Base-by-base conservation (phyloP, 352 stramenopile species). In the Phytopythium kandeliae region DNA sequence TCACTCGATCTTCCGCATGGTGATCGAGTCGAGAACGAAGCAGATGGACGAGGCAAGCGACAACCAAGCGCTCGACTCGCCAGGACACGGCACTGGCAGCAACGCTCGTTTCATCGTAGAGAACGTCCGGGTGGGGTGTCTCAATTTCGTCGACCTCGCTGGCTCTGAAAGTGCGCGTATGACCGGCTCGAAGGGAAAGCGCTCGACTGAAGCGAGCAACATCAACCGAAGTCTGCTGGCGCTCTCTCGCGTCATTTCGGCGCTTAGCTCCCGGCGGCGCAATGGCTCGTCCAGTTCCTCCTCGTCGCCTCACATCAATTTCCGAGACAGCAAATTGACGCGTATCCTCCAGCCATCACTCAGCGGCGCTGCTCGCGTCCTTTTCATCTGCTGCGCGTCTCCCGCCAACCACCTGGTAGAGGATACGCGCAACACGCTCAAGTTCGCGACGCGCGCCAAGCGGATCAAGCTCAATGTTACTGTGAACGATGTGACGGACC, bases 141-240 rank as follows among this genome's bases (percentile, higher is more conserved):
- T 98, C 31, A 96, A 97, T 54, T 83, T 97, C 21, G 89, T 98
- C 11, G 91, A 98, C 57, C 74, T 98, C 28, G 92, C 92, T 0
- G 91, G 91, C 11, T 97, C 88, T 6, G 92, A 98, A 65, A 96
- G 96, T 43, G 97, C 89, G 71, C 88, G 95, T 53, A 79, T 80
- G 30, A 82, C 78, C 2, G 65, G 68, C 17, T 69, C 80, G n/a
- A 69, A 71, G 4, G 78, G 77, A 8, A 75, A 72, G 31, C 71
- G 71, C 42, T 62, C 78, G 4, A 74, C 71, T 9, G 67, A 76
- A 15, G 65, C 78, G 6, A 75, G 72, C 24, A 78, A 85, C 45
- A 85, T 85, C 51, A 85, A 88, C 69, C 75, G 71, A 53, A 90
- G 67, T 44, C 57, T 86, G 45, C 87, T 74, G 56, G 95, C 69